Percentiles rank a stretch among this genome's conserved stretches.
Conservation (phyloP, 78 protist species). For the Pelomyxa schiedti region DNA sequence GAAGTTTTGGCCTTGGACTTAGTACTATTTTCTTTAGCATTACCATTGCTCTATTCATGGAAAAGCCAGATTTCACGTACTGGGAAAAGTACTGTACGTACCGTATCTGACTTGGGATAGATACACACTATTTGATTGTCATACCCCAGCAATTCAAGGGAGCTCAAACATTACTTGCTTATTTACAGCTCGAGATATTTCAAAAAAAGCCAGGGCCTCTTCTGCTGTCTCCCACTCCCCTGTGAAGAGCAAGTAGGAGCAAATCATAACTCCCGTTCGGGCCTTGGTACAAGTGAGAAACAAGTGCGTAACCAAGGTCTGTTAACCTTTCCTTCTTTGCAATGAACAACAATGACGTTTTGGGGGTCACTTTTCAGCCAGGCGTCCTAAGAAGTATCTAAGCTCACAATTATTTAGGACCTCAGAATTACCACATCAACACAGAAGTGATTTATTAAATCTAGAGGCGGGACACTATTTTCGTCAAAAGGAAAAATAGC, state of each 20-base stretch:
- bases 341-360: slow-evolving; percentile 46
- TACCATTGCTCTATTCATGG: background rate
- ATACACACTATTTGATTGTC: too few relatives aligned
- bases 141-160: too few relatives aligned
- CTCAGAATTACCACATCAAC: too few relatives aligned
- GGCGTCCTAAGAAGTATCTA: slow-evolving; percentile 7
- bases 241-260: slow-evolving; percentile 36
- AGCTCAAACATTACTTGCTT: too few relatives aligned
- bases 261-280: slow-evolving; percentile 47
- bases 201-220: slow-evolving; percentile 41
- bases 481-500: slow-evolving; percentile 62
- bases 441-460: slow-evolving; percentile 36
- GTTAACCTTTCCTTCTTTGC: slow-evolving; percentile 45
- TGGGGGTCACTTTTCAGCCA: slow-evolving; percentile 41
- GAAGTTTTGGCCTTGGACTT: background rate
- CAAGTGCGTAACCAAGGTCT: too few relatives aligned
- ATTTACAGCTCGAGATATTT: slow-evolving; percentile 42
- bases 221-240: slow-evolving; percentile 36
- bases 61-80: background rate
- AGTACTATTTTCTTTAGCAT: background rate
- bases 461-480: slow-evolving; percentile 64
- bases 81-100: slow-evolving; percentile 53
- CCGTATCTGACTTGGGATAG: slow-evolving; percentile 68
- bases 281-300: too few relatives aligned
- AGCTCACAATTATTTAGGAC: too few relatives aligned